These are phyloP conservation scores for Sambucus nigra DNA, from an alignment of 129 eudicot genomes.

Conservation along the genomic window DNA sequence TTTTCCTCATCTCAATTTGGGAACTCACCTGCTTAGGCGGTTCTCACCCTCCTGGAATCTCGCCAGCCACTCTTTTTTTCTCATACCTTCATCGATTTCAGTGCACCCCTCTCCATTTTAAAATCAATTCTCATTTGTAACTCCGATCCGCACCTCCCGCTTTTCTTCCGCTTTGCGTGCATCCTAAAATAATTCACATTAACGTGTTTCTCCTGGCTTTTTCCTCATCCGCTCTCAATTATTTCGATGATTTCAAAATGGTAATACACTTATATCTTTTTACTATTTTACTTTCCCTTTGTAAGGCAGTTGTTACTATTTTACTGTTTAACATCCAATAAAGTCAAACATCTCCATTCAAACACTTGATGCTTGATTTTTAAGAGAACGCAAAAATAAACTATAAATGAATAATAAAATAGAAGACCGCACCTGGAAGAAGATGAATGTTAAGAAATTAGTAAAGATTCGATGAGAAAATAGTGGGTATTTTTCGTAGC, in stretches of 20 bases:
- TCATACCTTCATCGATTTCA: conserved; percentile 1
- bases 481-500: too few relatives aligned
- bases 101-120: conserved; percentile 8
- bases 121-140: not conserved
- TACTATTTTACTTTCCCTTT: not conserved
- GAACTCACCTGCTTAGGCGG: not conserved
- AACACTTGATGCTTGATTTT: too few relatives aligned
- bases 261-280: not conserved
- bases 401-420: too few relatives aligned
- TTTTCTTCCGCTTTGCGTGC: conserved; percentile 35
- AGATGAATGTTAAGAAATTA: too few relatives aligned
- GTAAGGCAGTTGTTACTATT: not conserved
- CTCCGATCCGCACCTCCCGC: conserved; percentile 28
- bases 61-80: conserved; percentile 9
- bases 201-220: conserved; percentile 6
- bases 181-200: conserved; percentile 12
- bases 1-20: conserved; percentile 10
- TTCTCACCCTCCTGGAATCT: conserved; percentile 26
- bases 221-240: conserved; percentile 3
- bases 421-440: too few relatives aligned
- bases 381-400: too few relatives aligned
- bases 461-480: too few relatives aligned
- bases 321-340: not conserved
- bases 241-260: not conserved
- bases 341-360: too few relatives aligned